Evolutionary conservation across 1,284 basidiomycete species (phyloP), one percentile per base, ranked within the genome.

Genomic region (Inonotus hispidus): DNA sequence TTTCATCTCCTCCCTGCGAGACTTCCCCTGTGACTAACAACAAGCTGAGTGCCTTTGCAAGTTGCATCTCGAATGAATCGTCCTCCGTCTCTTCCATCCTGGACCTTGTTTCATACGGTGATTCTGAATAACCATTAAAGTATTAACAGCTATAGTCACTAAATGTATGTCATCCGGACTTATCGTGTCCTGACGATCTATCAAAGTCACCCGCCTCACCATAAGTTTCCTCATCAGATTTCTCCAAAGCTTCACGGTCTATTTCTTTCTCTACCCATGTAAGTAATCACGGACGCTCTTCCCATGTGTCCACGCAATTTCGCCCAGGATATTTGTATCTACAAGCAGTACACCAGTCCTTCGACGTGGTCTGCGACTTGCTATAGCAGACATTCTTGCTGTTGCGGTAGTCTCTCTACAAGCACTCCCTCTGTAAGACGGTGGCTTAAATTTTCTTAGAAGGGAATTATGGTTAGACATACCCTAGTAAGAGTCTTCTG

Each of bases 401-500:
- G 14, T 49, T 58, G 27, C 29, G 19, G 21, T 41, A 27, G 27
- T 58, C 56, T 54, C 41, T 53, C 52, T 49, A 16, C 16, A 32
- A 35, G 19, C 8, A 8, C 4, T 32, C 32, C 8, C 10, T 37
- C 32, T 52, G 11, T n/a, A 14, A 50, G 41, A 41, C 3, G 3
- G 14, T 19, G 58, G 27, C 32, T 11, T 53, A 19, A 21, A 27
- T 13, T 21, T 14, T 8, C 25, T 41, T 23, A 4, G n/a, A 14
- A 46, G 14, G 21, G 27, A 47, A 35, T 49, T 7, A 2, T 2
- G 19, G 55, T 14, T 16, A 19, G 19, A 49, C 50, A 25, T 32
- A 60, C 58, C 25, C 25, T 45, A 25, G 35, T n/a, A 27, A 60
- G 23, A 6, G 25, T 37, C 53, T 53, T 60, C 27, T 60, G 58